These are phyloP conservation scores for Leishmania mexicana DNA, from an alignment of 208 protist species.

Conservation along the genomic window DNA sequence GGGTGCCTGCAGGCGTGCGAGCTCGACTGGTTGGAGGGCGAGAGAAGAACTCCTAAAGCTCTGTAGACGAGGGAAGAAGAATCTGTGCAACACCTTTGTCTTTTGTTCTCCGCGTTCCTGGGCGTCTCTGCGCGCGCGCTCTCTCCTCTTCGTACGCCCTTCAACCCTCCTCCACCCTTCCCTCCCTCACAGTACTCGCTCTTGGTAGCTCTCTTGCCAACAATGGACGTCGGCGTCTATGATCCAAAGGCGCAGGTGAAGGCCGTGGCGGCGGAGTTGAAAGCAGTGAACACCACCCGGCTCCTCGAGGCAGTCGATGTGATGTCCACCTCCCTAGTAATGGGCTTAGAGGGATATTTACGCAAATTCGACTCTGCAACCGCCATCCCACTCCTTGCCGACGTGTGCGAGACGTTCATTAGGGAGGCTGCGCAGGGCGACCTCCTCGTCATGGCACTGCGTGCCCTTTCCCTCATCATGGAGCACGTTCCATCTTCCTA, in stretches of 20 bases:
- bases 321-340: constrained; percentile 78
- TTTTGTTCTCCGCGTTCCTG: background rate
- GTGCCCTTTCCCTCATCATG: constrained; percentile 77
- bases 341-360: constrained; percentile 84
- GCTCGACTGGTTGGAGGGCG: background rate
- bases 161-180: constrained; percentile 1
- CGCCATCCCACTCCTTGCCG: constrained; percentile 52
- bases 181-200: background rate
- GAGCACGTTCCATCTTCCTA: constrained; percentile 85
- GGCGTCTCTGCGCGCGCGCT: background rate
- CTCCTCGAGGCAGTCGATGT: constrained; percentile 57
- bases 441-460: constrained; percentile 63
- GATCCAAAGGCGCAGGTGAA: constrained; percentile 69
- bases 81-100: constrained; percentile 1
- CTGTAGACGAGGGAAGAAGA: background rate
- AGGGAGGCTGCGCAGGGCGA: constrained; percentile 46
- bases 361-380: constrained; percentile 66
- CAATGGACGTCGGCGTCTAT: constrained; percentile 28
- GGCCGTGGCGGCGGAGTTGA: constrained; percentile 37
- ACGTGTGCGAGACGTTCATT: constrained; percentile 53
- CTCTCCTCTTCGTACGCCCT: constrained; percentile 17
- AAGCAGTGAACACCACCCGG: constrained; percentile 36
- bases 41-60: background rate
- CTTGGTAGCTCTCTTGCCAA: background rate
- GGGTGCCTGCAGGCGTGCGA: background rate